A percentile compares a stretch with the other conserved stretches of the same genome.
Conservation (phyloP, 441 rosid species). For the Mallotus japonicus region DNA sequence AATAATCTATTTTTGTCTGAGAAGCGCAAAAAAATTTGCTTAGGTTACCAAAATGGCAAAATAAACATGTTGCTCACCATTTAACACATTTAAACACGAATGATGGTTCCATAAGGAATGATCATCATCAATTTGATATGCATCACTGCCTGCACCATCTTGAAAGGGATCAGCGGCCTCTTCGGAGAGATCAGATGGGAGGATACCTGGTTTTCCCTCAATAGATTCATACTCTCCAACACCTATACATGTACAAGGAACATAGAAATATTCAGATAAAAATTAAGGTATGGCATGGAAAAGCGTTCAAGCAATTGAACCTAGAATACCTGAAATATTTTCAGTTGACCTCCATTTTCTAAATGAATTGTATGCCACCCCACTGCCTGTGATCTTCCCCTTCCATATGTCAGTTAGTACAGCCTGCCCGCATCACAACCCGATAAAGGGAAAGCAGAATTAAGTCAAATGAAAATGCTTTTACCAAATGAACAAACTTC, state of each 20-base stretch:
- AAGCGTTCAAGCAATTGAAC: constrained; percentile 1
- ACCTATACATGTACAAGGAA: constrained; percentile 28
- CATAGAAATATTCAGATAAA: constrained; percentile 14
- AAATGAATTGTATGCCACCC: constrained; percentile 42
- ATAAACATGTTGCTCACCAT: constrained; percentile 31
- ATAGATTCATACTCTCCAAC: constrained; percentile 35
- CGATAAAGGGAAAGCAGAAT: not conserved
- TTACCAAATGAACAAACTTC: not conserved
- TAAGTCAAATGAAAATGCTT: constrained; percentile 3
- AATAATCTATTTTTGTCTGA: not conserved
- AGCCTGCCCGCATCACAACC: constrained; percentile 44
- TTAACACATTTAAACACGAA: constrained; percentile 16
- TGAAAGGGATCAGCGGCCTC: constrained; percentile 27
- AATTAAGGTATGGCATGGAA: not conserved
- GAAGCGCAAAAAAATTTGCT: not conserved
- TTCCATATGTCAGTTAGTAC: constrained; percentile 63
- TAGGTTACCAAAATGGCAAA: not conserved
- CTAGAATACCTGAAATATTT: constrained; percentile 38
- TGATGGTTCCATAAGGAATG: constrained; percentile 25
- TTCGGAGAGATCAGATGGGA: constrained; percentile 26
- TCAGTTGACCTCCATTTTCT: constrained; percentile 48
- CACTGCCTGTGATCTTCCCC: constrained; percentile 68
- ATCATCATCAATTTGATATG: constrained; percentile 23
- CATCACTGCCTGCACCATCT: constrained; percentile 33
- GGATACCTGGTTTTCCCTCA: constrained; percentile 36